Base-by-base conservation (phyloP, 1,284 basidiomycete species). In the Papiliotrema nemorosa region DNA sequence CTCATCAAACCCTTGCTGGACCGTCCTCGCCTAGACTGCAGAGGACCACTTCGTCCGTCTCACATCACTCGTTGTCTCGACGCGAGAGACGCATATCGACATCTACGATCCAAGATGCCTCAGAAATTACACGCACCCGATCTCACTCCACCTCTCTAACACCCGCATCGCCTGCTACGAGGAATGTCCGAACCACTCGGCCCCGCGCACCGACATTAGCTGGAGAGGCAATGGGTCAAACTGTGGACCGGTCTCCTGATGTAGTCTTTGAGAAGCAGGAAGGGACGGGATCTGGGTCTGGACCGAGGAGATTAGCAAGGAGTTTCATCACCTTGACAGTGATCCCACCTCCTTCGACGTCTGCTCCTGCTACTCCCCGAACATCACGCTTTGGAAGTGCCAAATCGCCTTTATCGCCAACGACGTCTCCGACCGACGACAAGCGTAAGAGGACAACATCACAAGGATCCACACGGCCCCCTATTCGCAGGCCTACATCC, bases 121-220 rank as follows among this genome's bases (percentile, higher is more conserved):
- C 42, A 14, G 16, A 22, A 22, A n/a, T n/a, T 10, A 2, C 42
- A 2, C 24, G 26, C 9, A 27, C 16, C 3, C 20, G 49, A 13
- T 33, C 49, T 3, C 13, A 18, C 2, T 41, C 43, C 5, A 24
- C 41, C 20, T 49, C 52, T 21, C 26, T 35, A 5, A 27, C 26
- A 16, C 26, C 40, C 3, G 22, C 25, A 20, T 45, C 52, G n/a
- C 27, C 44, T 6, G 43, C 55, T 21, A 20, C 45, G 5, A 46
- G 51, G 3, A 39, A 16, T 31, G 12, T 25, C 18, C 38, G 53
- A n/a, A 34, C n/a, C 5, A 37, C 41, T 16, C 42, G 66, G 39
- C 53, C 64, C 3, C 50, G 70, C 27, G 66, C 70, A 16, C 65
- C 64, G 20, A 72, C 70, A 3, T 53, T 72, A 0, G 70, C 70